A percentile compares a stretch with the other conserved stretches of the same genome.
Evolutionary conservation across 2,329 filamentous ascomycete species (phyloP).

Genomic region (Sporothrix protearum): DNA sequence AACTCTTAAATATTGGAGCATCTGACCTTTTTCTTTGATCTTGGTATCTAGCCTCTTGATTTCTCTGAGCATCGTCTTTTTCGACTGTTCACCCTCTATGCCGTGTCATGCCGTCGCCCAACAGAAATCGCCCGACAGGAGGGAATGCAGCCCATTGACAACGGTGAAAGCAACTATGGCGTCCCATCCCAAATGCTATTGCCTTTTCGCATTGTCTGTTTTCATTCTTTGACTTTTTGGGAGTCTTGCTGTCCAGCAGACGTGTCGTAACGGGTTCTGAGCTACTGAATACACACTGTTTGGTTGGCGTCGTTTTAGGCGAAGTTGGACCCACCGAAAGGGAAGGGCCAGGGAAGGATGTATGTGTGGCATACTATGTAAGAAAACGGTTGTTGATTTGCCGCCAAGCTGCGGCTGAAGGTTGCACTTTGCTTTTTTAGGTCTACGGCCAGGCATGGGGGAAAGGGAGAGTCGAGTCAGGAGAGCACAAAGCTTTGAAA

Average conservation of each 20-base stretch:
- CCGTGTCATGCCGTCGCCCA: background rate
- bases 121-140: background rate
- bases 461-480: background rate
- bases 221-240: background rate
- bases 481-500: background rate
- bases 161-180: background rate
- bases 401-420: slow-evolving; percentile 23
- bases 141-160: background rate
- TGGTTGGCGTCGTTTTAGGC: background rate
- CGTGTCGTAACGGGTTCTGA: background rate
- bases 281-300: slow-evolving; percentile 8
- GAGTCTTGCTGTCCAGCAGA: background rate
- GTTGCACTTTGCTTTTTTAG: background rate
- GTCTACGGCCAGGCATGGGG: background rate
- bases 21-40: background rate
- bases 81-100: background rate
- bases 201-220: background rate
- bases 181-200: background rate
- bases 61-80: background rate
- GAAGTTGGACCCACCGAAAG: background rate
- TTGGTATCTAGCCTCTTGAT: background rate
- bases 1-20: slow-evolving; percentile 3
- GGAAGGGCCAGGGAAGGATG: background rate
- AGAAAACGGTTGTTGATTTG: background rate
- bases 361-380: background rate